Base-by-base conservation (phyloP, 306 rosid genomes). In the Carpinus fangiana region DNA sequence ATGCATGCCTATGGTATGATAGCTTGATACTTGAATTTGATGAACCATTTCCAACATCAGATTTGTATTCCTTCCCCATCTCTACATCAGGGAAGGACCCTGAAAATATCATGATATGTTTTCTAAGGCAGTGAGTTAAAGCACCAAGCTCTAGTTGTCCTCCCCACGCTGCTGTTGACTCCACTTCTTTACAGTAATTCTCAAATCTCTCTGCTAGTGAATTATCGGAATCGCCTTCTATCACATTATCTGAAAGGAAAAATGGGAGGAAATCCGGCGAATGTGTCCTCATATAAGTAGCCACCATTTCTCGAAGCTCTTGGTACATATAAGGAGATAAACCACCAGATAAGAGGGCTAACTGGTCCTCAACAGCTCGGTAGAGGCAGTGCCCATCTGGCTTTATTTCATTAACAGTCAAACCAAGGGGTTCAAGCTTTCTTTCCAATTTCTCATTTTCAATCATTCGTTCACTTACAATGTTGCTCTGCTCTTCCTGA, bases 11-110 rank as follows among this genome's bases (percentile, higher is more conserved):
- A 76, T 96, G 99, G 85, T 90, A 96, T 26, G 99, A 96, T 70
- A 96, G 84, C 93, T 87, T 81, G 38, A 96, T 82, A 66, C 92
- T 86, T 3, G 86, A 89, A 80, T 76, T 79, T 9, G 81, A 65
- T 41, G 84, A 68, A 82, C 48, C 86, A 17, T 69, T 71, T 28
- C 31, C 86, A 36, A 59, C 79, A 2, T 69, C 79, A 23, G 90
- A 72, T 84, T 87, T 90, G 86, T 91, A 96, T 85, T 93, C 98
- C 82, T 91, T 96, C 71, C 98, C 98, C 94, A 93, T 96, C 89
- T 93, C 99, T 82, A 95, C 98, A 62, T 96, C 98, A 0, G 98
- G 98, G 86, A 93, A 96, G 79, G 96, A 96, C 59, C 99, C 98
- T 8, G 98, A 96, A 85, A 82, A 91, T 80, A 96, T 85, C 92